phyloP scores from a whole-genome alignment of 441 rosid species.

The Dalechampia spathulata region DNA sequence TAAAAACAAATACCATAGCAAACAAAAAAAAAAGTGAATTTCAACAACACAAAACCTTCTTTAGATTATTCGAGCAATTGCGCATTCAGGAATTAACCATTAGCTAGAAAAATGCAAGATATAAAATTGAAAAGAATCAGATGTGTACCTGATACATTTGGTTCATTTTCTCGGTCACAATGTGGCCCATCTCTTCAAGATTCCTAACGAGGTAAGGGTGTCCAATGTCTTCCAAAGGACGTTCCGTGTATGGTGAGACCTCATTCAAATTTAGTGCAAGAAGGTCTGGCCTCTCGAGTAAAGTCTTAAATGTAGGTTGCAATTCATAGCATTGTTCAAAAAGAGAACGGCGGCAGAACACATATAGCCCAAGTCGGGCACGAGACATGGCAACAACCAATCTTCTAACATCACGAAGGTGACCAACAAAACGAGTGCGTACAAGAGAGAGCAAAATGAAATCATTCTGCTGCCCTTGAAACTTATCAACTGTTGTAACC shows the following conservation, averaged over 20 bases:
- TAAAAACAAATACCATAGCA: too few species aligned
- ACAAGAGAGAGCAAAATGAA: constrained; percentile 89
- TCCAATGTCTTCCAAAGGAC: constrained; percentile 64
- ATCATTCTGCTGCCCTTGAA: constrained; percentile 99
- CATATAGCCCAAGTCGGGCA: constrained; percentile 89
- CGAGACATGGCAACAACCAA: constrained; percentile 99
- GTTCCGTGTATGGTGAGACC: constrained; percentile 62
- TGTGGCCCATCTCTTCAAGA: constrained; percentile 69
- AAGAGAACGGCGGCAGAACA: constrained; percentile 86
- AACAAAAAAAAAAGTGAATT: too few species aligned
- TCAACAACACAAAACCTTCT: too few species aligned
- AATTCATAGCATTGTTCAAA: constrained; percentile 97
- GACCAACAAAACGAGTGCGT: constrained; percentile 96
- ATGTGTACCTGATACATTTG: constrained; percentile 72
- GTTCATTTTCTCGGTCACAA: constrained; percentile 49
- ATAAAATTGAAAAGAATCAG: not conserved
- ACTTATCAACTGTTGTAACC: constrained; percentile 98
- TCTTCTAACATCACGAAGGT: constrained; percentile 97
- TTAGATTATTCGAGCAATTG: not conserved
- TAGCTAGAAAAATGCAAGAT: not conserved
- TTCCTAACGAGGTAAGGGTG: constrained; percentile 51
- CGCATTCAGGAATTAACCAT: not conserved
- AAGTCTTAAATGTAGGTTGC: constrained; percentile 82
- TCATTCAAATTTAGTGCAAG: constrained; percentile 67
- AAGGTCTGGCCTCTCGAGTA: constrained; percentile 84